Evolutionary conservation across 2,329 filamentous ascomycete genomes (phyloP).

Genomic region (Neonectria sp.): DNA sequence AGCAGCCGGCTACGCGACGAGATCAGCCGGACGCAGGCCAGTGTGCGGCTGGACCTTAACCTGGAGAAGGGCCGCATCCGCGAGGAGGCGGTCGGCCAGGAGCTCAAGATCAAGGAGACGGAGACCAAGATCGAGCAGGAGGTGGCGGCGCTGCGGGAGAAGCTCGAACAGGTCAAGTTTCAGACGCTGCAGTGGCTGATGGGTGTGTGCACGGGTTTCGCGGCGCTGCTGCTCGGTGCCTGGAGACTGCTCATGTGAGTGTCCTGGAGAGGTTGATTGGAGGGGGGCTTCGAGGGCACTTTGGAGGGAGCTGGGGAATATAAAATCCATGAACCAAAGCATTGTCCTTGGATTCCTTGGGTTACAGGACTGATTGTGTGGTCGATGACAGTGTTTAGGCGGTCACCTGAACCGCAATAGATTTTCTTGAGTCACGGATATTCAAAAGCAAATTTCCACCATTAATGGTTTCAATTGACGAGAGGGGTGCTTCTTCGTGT

Average conservation of each 20-base stretch:
- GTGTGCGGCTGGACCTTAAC: conserved; percentile 92
- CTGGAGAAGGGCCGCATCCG: conserved; percentile 96
- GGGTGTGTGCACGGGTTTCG: conserved; percentile 81
- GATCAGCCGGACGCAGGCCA: conserved; percentile 93
- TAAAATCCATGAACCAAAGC: not conserved
- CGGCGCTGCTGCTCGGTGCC: conserved; percentile 77
- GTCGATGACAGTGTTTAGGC: conserved; percentile 32
- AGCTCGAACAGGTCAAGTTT: conserved; percentile 98
- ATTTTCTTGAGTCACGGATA: conserved; percentile 40
- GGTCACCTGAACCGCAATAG: conserved; percentile 40
- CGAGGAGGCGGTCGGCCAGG: conserved; percentile 96
- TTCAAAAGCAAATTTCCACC: conserved; percentile 19
- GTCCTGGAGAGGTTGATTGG: not conserved
- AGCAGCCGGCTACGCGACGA: conserved; percentile 92
- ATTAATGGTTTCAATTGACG: not conserved
- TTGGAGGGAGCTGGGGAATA: not conserved
- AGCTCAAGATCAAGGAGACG: conserved; percentile 98
- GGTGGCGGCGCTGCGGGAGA: conserved; percentile 89
- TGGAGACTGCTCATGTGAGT: conserved; percentile 77
- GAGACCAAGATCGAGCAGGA: conserved; percentile 99
- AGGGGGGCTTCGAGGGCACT: not conserved
- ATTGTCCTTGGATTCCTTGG: conserved; percentile 5
- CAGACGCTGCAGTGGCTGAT: conserved; percentile 98
- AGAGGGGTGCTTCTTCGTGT: not conserved
- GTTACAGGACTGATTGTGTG: conserved; percentile 5